Evolutionary conservation across 805 yeast species (phyloP), one percentile per base, ranked within the genome.

Genomic region (Ogataea henricii): DNA sequence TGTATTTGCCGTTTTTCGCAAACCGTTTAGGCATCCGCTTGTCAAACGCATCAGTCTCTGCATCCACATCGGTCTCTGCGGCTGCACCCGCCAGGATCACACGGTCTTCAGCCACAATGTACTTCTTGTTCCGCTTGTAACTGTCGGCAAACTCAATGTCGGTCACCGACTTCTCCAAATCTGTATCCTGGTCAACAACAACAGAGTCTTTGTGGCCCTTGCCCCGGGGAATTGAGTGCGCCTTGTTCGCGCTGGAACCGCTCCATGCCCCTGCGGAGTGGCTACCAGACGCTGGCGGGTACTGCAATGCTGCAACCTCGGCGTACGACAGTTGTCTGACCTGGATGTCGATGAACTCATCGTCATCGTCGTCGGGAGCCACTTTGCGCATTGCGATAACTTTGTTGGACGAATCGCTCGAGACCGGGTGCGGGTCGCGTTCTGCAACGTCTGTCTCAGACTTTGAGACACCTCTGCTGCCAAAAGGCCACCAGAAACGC

Each of bases 271-370:
- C n/a, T n/a, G 25, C 8, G 8, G 8, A 22, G 25, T 22, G 25
- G 25, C 14, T 18, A 3, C 16, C 26, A 23, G 40, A 35, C 23
- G 21, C 51, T 30, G 50, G 55, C 20, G 46, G 33, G 40, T 45
- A 46, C 51, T 62, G 46, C 44, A 70, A 57, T 1, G 73, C 62
- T 10, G 79, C 79, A 20, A 73, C 81, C 63, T 79, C 83, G 10
- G 81, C 81, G 57, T 78, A 78, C 7, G 82, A 74, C 56, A 77
- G 60, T 46, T 72, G 69, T 45, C 80, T 72, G 35, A 76, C 60
- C 40, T 71, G 70, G 45, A 79, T 72, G 44, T 69, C 72, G 20
- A 78, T 69, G 54, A 74, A 78, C 43, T 66, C 73, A 9, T 62
- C 68, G 13, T 40, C 55, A 37, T 47, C 54, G 25, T 46, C 54